Evolutionary conservation across 352 stramenopile species (phyloP).

Genomic region (Sclerospora graminicola): DNA sequence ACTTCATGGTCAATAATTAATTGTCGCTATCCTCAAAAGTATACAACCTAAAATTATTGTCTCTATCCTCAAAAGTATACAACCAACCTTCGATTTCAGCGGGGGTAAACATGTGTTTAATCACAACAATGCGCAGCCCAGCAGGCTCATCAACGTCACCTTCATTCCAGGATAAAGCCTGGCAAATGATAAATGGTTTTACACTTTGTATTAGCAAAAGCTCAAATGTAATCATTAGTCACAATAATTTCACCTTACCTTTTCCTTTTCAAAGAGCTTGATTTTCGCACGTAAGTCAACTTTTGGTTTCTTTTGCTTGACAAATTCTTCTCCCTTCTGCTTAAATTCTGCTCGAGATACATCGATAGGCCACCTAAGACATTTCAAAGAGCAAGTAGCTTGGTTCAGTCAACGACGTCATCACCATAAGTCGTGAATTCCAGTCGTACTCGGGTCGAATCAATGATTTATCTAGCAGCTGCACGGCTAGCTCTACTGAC

Average conservation of each 20-base stretch:
- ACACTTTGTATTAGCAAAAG: neutral
- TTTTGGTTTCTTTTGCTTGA: slow-evolving; percentile 71
- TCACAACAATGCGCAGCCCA: slow-evolving; percentile 92
- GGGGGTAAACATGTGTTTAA: slow-evolving; percentile 93
- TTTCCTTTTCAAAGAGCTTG: slow-evolving; percentile 81
- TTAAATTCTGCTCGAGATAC: slow-evolving; percentile 80
- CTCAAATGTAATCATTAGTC: slow-evolving; percentile 4
- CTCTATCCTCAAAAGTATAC: neutral
- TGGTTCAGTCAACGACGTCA: slow-evolving; percentile 10
- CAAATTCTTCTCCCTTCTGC: slow-evolving; percentile 75
- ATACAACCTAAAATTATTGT: too few relatives aligned
- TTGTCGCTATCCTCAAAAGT: too few relatives aligned
- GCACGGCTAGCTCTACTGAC: slow-evolving; percentile 90
- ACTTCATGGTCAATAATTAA: neutral
- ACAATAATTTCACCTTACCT: slow-evolving; percentile 24
- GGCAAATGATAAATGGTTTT: slow-evolving; percentile 1
- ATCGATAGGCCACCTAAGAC: slow-evolving; percentile 52
- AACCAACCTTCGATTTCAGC: slow-evolving; percentile 65
- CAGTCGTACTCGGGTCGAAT: slow-evolving; percentile 66
- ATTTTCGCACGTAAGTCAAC: slow-evolving; percentile 80
- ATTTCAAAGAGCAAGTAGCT: neutral
- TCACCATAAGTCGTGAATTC: slow-evolving; percentile 15
- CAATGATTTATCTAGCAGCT: slow-evolving; percentile 88
- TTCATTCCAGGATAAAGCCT: slow-evolving; percentile 91
- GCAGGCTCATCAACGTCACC: slow-evolving; percentile 87